Percentiles rank a stretch among this genome's conserved stretches.
These are phyloP conservation scores for Catenaria anguillulae DNA, from an alignment of 371 early-diverging fungal genomes.

Conservation along the genomic window DNA sequence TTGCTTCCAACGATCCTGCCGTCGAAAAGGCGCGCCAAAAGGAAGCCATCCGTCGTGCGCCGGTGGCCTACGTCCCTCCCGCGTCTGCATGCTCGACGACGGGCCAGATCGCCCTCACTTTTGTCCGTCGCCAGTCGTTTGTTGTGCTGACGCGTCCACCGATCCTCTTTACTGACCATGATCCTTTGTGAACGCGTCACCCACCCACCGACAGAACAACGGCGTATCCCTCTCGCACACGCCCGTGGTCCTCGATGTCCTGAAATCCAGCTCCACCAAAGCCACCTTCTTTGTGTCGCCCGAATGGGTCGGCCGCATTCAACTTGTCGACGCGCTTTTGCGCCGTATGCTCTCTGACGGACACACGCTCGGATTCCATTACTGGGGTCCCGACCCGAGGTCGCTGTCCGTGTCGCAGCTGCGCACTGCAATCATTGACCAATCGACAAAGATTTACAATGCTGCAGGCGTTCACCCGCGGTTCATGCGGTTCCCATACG, in stretches of 20 bases:
- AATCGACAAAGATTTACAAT: neutral
- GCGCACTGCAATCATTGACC: neutral
- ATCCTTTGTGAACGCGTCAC: neutral
- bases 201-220: neutral
- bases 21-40: neutral
- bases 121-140: slow-evolving; percentile 4
- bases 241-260: slow-evolving; percentile 17
- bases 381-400: neutral
- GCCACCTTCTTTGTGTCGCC: slow-evolving; percentile 21
- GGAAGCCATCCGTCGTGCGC: slow-evolving; percentile 4
- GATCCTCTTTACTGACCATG: too few species aligned
- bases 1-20: slow-evolving; percentile 10
- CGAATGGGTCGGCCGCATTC: slow-evolving; percentile 7
- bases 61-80: slow-evolving; percentile 9
- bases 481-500: neutral
- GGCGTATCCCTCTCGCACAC: slow-evolving; percentile 2
- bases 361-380: slow-evolving; percentile 4
- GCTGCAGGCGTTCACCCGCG: slow-evolving; percentile 2
- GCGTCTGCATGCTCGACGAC: slow-evolving; percentile 2
- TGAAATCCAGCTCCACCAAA: slow-evolving; percentile 14
- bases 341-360: slow-evolving; percentile 4
- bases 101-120: slow-evolving; percentile 9
- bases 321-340: neutral
- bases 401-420: neutral
- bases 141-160: slow-evolving; percentile 7